These are phyloP conservation scores for Trichoderma atroviride DNA, from an alignment of 2,329 filamentous ascomycete genomes.

Conservation along the genomic window DNA sequence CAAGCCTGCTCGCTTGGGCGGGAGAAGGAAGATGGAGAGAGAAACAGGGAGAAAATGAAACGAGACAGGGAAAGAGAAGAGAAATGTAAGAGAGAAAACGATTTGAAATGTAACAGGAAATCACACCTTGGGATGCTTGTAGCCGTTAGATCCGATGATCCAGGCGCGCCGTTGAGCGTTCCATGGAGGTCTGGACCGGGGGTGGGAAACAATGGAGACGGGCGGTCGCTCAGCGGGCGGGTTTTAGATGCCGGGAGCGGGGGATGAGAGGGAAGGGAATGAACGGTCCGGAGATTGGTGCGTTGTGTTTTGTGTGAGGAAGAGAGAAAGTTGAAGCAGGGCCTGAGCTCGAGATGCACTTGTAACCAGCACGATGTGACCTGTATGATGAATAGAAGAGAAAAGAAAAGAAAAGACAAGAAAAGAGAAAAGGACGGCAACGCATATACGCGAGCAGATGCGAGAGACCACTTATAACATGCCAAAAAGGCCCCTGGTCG, in stretches of 20 bases:
- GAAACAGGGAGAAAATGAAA: not conserved
- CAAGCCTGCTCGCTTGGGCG: not conserved
- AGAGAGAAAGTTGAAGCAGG: not conserved
- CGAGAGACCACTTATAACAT: not conserved
- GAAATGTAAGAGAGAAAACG: not conserved
- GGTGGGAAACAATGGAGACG: conserved; percentile 27
- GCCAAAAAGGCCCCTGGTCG: not conserved
- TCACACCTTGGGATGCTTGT: conserved; percentile 2
- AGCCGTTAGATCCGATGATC: conserved; percentile 24
- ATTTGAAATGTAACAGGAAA: not conserved
- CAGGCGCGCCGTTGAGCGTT: conserved; percentile 29
- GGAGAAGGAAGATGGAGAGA: not conserved
- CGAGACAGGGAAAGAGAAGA: not conserved
- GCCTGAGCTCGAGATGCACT: not conserved
- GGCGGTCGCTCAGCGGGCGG: not conserved
- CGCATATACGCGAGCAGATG: not conserved
- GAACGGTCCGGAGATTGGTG: not conserved
- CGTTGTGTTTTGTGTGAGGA: not conserved
- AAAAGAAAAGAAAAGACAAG: too few relatives aligned
- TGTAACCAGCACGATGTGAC: not conserved
- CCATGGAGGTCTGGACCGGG: conserved; percentile 36
- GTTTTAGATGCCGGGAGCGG: not conserved
- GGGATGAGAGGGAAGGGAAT: not conserved
- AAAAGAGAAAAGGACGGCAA: not conserved
- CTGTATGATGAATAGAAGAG: not conserved